phyloP scores from a whole-genome alignment of 1,284 basidiomycete species.

The Afroboletus lepidellus region DNA sequence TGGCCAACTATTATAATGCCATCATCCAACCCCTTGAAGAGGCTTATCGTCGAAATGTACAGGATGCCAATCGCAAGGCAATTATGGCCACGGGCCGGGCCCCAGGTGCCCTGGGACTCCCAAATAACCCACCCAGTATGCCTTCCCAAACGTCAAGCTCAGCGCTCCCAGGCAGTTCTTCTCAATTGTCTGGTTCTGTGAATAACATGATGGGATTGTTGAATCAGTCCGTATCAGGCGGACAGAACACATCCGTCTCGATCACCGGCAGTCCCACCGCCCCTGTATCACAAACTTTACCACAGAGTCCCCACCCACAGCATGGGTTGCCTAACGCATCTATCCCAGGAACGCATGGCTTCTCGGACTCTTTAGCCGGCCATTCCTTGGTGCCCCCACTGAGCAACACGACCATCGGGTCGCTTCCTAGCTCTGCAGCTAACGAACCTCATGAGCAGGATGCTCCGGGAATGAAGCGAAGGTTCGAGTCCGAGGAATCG shows the following conservation, averaged over 20 bases:
- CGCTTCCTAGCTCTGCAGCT: constrained; percentile 9
- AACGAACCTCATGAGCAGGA: constrained; percentile 41
- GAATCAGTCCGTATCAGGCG: constrained; percentile 29
- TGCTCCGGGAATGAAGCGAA: constrained; percentile 62
- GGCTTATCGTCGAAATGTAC: constrained; percentile 56
- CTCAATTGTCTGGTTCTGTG: constrained; percentile 23
- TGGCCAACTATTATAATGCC: constrained; percentile 58
- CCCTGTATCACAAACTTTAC: constrained; percentile 34
- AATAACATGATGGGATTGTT: constrained; percentile 30
- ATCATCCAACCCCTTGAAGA: constrained; percentile 72
- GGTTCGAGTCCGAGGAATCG: constrained; percentile 61
- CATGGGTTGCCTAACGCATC: constrained; percentile 29
- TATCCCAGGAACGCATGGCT: constrained; percentile 27
- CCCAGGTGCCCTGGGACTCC: constrained; percentile 12
- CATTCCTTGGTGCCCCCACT: constrained; percentile 23
- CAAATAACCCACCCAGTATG: constrained; percentile 19
- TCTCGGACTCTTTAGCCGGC: constrained; percentile 26
- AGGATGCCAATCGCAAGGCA: constrained; percentile 48
- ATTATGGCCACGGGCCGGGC: constrained; percentile 39
- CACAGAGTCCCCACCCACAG: constrained; percentile 41
- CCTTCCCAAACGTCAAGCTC: constrained; percentile 16
- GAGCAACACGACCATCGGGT: constrained; percentile 8
- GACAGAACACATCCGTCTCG: constrained; percentile 19
- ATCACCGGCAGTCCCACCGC: constrained; percentile 31
- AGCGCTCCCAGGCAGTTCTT: constrained; percentile 15